Evolutionary conservation across 768 basidiomycete genomes (phyloP).

Genomic region (Pluteus cervinus): DNA sequence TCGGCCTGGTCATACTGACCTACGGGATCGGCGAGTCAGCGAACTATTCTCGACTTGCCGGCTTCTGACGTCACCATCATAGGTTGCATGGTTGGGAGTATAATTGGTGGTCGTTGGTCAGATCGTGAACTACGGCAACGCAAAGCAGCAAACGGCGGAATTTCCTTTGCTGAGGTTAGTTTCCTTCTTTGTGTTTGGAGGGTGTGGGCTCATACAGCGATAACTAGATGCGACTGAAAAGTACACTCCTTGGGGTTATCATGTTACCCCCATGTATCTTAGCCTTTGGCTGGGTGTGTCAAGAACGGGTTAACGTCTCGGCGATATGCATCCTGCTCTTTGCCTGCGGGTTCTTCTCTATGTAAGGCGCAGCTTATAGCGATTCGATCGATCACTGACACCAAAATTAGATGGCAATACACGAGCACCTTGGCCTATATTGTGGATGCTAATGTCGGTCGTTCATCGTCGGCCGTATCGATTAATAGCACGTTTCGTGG

Average conservation of each 20-base stretch:
- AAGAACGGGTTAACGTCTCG: slow-evolving; percentile 56
- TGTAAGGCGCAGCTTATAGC: slow-evolving; percentile 38
- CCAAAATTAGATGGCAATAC: slow-evolving; percentile 42
- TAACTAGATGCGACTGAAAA: slow-evolving; percentile 64
- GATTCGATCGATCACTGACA: neutral
- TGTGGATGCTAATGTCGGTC: slow-evolving; percentile 81
- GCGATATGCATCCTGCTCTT: slow-evolving; percentile 71
- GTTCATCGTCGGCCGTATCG: slow-evolving; percentile 71
- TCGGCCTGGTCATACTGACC: slow-evolving; percentile 72
- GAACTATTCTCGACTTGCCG: no score
- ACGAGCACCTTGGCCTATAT: slow-evolving; percentile 74
- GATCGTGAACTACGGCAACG: slow-evolving; percentile 32
- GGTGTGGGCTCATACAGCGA: no score
- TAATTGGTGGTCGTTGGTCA: slow-evolving; percentile 41
- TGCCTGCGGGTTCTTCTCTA: slow-evolving; percentile 63
- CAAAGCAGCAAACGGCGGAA: slow-evolving; percentile 32
- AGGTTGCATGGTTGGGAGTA: slow-evolving; percentile 35
- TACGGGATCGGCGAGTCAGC: slow-evolving; percentile 56
- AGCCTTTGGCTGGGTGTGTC: slow-evolving; percentile 71
- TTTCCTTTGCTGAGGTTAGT: slow-evolving; percentile 60
- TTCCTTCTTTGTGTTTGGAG: no score
- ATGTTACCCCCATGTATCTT: slow-evolving; percentile 56
- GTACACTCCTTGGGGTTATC: slow-evolving; percentile 51
- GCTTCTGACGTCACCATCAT: no score
- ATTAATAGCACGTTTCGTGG: slow-evolving; percentile 77